A percentile compares a stretch with the other conserved stretches of the same genome.
Conservation (phyloP, 441 rosid genomes). For the Adansonia madagascariensis region DNA sequence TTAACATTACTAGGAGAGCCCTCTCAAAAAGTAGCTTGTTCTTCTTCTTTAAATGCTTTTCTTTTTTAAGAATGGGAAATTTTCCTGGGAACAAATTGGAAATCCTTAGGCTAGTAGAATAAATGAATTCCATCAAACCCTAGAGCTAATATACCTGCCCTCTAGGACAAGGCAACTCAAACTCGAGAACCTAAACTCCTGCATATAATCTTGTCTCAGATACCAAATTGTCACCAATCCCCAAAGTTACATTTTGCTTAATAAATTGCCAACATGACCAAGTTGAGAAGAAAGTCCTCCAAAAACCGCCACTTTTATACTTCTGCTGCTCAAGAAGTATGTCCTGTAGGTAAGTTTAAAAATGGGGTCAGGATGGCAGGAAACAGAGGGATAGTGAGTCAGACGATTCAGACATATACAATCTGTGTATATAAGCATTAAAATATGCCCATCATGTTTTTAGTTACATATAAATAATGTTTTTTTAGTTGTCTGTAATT, state of each 20-base stretch:
- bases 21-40: neutral
- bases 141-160: neutral
- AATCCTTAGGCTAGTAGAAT: neutral
- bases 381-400: too few species aligned
- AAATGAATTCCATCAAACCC: neutral
- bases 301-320: neutral
- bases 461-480: neutral
- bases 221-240: neutral
- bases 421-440: neutral
- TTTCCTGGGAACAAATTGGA: neutral
- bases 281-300: neutral
- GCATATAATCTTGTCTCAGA: neutral
- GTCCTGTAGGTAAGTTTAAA: too few species aligned
- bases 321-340: neutral
- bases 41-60: neutral
- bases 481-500: constrained; percentile 9
- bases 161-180: constrained; percentile 3
- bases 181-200: neutral
- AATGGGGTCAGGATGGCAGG: too few species aligned
- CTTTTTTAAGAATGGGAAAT: neutral
- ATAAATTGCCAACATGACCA: neutral
- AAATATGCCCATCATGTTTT: constrained; percentile 1
- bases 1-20: neutral
- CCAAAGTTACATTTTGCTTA: neutral
- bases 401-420: too few species aligned